Base-by-base conservation (phyloP, 2,329 filamentous ascomycete genomes). In the Helotiales sp. region DNA sequence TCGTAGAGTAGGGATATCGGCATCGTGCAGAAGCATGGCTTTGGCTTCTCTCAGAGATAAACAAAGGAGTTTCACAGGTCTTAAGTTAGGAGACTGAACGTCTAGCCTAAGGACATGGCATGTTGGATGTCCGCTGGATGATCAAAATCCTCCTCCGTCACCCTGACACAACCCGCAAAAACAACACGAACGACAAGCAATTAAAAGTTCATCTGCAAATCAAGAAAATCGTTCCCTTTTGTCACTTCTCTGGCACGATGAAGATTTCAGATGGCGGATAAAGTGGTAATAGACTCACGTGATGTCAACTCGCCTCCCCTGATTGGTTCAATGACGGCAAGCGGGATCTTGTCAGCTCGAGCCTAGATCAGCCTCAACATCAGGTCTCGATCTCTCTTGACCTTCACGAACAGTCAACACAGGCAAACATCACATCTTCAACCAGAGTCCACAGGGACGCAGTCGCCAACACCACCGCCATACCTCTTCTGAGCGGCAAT, bases 401-500 rank as follows among this genome's bases (percentile, higher is more conserved):
- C 40, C 17, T 45, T 45, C 5, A 45, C 40, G 30, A 11, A n/a
- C 49, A 17, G 32, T 13, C 6, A 34, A 40, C 10, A 20, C 24
- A 20, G 32, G 24, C 11, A 37, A 57, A 22, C 54, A 37, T 26
- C 20, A 34, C 28, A 22, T 22, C 6, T 1, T 22, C 28, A 13
- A 55, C 20, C 22, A 57, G n/a, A 15, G 20, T 34, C 30, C 30
- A 57, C n/a, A 3, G 30, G 32, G 30, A 57, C 20, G 13, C 32
- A 47, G 34, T 50, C 62, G 28, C 52, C 32, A 34, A 3, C 40
- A 20, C 40, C 13, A 4, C 40, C n/a, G 5, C 5, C 6, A 45
- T 6, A 45, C 6, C 1, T 15, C 37, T 17, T 2, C 37, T 15
- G 37, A 26, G 24, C n/a, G 3, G 81, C 72, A 69, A 89, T 89